Evolutionary conservation across 768 basidiomycete species (phyloP).

Genomic region (Pisolithus tinctorius): DNA sequence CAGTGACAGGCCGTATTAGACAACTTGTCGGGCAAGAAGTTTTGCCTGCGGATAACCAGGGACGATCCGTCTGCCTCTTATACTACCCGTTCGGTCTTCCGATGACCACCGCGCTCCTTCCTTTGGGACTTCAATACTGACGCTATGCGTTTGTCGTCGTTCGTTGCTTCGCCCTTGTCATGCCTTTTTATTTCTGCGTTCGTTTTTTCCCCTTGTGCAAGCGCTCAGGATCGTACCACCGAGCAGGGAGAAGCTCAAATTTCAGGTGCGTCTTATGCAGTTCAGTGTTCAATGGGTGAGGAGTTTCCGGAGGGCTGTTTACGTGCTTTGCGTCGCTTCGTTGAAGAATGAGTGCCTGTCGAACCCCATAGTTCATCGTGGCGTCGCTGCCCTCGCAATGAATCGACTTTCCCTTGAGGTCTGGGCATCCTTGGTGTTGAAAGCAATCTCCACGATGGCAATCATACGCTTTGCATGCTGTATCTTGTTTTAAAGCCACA

Average conservation of each 20-base stretch:
- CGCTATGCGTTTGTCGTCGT: conserved; percentile 3
- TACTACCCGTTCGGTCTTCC: not conserved
- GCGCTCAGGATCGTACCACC: conserved; percentile 22
- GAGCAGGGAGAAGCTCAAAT: conserved; percentile 28
- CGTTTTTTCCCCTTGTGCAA: not conserved
- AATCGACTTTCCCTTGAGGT: too few species aligned
- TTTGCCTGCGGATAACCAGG: not conserved
- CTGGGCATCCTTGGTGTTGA: too few species aligned
- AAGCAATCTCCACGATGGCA: too few species aligned
- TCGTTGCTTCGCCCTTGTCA: conserved; percentile 1
- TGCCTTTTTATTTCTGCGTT: not conserved
- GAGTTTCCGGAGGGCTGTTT: too few species aligned
- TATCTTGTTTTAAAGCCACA: not conserved
- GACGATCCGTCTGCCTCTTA: not conserved
- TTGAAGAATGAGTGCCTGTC: too few species aligned
- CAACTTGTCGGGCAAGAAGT: too few species aligned
- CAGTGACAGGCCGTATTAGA: too few species aligned
- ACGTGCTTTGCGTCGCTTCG: too few species aligned
- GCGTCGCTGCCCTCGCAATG: too few species aligned
- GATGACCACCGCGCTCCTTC: not conserved
- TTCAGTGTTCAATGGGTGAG: too few species aligned
- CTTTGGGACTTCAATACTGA: too few species aligned
- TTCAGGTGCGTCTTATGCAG: conserved; percentile 20
- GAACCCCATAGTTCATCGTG: too few species aligned
- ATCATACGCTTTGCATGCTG: not conserved